These are phyloP conservation scores for Dactylellina drechsleri DNA, from an alignment of 2,329 filamentous ascomycete species.

Conservation along the genomic window DNA sequence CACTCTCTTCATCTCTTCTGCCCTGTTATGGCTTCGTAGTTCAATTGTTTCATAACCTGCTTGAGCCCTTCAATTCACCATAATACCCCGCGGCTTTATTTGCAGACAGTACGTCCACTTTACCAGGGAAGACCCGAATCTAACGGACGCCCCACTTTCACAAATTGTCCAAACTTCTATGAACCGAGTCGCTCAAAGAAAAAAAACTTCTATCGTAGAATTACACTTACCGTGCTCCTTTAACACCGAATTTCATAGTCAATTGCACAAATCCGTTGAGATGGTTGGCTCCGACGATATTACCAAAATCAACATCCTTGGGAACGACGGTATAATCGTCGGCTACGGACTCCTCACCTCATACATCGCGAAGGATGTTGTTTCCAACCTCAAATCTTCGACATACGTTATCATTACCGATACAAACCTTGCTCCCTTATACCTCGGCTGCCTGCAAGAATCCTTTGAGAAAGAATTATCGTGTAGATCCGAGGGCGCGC, in stretches of 20 bases:
- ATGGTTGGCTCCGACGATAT: constrained; percentile 39
- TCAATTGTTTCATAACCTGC: not conserved
- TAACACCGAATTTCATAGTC: not conserved
- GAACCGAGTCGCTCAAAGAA: not conserved
- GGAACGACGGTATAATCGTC: constrained; percentile 88
- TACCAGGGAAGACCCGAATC: not conserved
- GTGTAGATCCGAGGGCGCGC: constrained; percentile 63
- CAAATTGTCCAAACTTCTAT: not conserved
- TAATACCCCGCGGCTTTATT: too few relatives aligned
- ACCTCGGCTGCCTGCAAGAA: constrained; percentile 79
- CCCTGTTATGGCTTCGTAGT: constrained; percentile 2
- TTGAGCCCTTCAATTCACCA: too few relatives aligned
- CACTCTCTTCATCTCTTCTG: not conserved
- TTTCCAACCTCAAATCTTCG: constrained; percentile 79
- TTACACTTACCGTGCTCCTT: not conserved
- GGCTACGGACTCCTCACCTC: constrained; percentile 89
- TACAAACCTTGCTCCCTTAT: constrained; percentile 84
- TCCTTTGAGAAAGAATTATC: constrained; percentile 67
- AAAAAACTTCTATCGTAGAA: not conserved
- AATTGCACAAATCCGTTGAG: not conserved
- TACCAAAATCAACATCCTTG: constrained; percentile 78
- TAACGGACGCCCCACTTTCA: not conserved
- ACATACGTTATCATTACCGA: constrained; percentile 98
- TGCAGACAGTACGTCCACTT: too few relatives aligned
- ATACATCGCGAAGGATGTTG: constrained; percentile 82